Percentiles rank a stretch among this genome's conserved stretches.
Evolutionary conservation across 2,329 filamentous ascomycete genomes (phyloP).

Genomic region (Sclerotinia glacialis): DNA sequence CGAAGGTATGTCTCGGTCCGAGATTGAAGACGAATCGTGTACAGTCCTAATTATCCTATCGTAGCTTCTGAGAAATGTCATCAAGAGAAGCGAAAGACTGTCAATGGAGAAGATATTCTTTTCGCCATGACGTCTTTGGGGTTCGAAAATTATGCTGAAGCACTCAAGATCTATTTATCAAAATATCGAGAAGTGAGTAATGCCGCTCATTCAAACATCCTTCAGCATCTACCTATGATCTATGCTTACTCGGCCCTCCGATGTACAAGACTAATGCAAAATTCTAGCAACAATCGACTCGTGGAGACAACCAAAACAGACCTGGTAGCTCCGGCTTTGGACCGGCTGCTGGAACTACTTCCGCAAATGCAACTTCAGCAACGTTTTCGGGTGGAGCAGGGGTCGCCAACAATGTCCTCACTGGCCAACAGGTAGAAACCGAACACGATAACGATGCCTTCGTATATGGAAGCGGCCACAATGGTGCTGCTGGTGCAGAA

Average conservation of each 20-base stretch:
- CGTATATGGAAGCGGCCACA: conserved; percentile 52
- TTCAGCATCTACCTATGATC: conserved; percentile 19
- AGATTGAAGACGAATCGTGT: conserved; percentile 22
- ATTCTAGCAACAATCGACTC: conserved; percentile 59
- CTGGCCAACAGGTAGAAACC: conserved; percentile 37
- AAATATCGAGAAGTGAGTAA: conserved; percentile 92
- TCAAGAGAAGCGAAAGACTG: conserved; percentile 98
- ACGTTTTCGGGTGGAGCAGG: conserved; percentile 37
- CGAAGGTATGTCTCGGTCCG: conserved; percentile 66
- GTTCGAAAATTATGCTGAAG: conserved; percentile 98
- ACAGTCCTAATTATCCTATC: conserved; percentile 31
- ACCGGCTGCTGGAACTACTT: conserved; percentile 43
- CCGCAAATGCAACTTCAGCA: conserved; percentile 38
- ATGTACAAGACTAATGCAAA: conserved; percentile 19
- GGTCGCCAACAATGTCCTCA: conserved; percentile 39
- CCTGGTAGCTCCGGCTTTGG: conserved; percentile 55
- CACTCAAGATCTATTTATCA: conserved; percentile 94
- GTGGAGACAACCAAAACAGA: conserved; percentile 55
- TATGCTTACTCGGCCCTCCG: conserved; percentile 14
- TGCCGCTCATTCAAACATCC: conserved; percentile 13
- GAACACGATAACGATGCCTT: conserved; percentile 42
- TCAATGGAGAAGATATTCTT: conserved; percentile 97
- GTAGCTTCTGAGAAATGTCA: conserved; percentile 98
- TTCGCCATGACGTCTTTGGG: conserved; percentile 99
- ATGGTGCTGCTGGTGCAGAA: conserved; percentile 47